These are phyloP conservation scores for Lolium perenne DNA, from an alignment of 176 grass and related monocot species.

Conservation along the genomic window DNA sequence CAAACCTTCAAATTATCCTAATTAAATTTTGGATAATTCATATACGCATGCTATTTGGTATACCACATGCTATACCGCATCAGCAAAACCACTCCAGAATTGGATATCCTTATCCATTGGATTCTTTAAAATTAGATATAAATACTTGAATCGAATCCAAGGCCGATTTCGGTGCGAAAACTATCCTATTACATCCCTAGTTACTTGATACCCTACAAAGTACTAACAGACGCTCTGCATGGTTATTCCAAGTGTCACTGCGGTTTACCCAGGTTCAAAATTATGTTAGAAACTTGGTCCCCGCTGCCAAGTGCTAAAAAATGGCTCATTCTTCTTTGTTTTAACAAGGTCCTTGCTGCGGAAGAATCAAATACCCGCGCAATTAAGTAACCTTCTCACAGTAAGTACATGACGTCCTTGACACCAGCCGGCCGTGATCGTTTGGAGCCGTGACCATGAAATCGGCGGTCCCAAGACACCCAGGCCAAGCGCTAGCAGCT, in stretches of 20 bases:
- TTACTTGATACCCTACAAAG: too few relatives aligned
- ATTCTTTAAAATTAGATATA: too few relatives aligned
- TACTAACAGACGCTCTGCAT: too few relatives aligned
- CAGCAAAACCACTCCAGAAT: too few relatives aligned
- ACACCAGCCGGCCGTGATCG: constrained; percentile 25
- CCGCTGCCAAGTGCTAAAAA: neutral
- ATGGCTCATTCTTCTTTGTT: neutral
- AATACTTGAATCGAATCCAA: too few relatives aligned
- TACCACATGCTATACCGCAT: too few relatives aligned
- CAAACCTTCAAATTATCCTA: too few relatives aligned
- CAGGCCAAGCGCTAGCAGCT: neutral
- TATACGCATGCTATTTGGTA: too few relatives aligned
- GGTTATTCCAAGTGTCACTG: neutral
- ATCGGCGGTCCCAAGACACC: constrained; percentile 39
- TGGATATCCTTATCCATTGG: too few relatives aligned
- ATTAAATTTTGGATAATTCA: too few relatives aligned
- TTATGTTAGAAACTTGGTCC: neutral
- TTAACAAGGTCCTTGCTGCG: neutral
- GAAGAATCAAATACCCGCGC: constrained; percentile 20
- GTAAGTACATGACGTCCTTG: constrained; percentile 35
- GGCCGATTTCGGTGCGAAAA: too few relatives aligned
- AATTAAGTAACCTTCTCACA: constrained; percentile 30
- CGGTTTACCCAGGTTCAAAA: neutral
- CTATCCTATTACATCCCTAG: too few relatives aligned
- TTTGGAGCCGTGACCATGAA: constrained; percentile 19